phyloP scores from a whole-genome alignment of 2,329 filamentous ascomycete species.

The Coccinonectria pachysandricola region DNA sequence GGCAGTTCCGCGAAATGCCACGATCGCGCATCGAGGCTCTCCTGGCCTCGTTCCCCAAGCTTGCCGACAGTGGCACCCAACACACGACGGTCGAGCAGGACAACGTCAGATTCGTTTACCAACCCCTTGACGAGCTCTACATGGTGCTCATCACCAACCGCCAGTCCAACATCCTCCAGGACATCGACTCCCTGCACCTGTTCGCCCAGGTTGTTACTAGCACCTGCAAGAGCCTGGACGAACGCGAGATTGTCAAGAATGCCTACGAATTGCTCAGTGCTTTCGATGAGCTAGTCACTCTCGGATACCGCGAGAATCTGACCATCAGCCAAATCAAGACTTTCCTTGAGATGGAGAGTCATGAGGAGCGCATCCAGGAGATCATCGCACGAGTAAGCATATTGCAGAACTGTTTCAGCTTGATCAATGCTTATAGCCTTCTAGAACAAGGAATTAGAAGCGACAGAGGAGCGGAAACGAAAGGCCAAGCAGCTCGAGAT shows the following conservation, averaged over 20 bases:
- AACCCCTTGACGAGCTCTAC: conserved; percentile 97
- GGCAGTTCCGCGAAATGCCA: conserved; percentile 96
- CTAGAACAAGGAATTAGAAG: conserved; percentile 96
- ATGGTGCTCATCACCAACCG: conserved; percentile 99
- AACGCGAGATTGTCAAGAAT: conserved; percentile 89
- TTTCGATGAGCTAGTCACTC: conserved; percentile 92
- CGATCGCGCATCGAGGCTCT: conserved; percentile 93
- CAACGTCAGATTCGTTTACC: conserved; percentile 98
- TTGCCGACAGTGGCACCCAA: conserved; percentile 89
- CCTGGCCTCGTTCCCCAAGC: conserved; percentile 93
- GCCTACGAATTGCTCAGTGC: conserved; percentile 93
- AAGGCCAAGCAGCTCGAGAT: conserved; percentile 98
- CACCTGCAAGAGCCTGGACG: conserved; percentile 91
- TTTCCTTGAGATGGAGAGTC: conserved; percentile 97
- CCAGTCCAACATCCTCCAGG: conserved; percentile 97
- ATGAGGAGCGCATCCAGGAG: conserved; percentile 97
- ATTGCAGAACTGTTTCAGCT: neutral
- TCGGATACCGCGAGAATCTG: conserved; percentile 93
- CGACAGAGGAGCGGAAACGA: conserved; percentile 93
- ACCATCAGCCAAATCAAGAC: conserved; percentile 97
- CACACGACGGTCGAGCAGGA: conserved; percentile 98
- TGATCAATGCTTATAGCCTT: conserved; percentile 15
- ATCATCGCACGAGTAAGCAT: conserved; percentile 75
- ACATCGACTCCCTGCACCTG: conserved; percentile 95
- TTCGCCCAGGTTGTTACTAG: conserved; percentile 96